Evolutionary conservation across 164 flowering plant species (phyloP), one percentile per base, ranked within the genome.

Genomic region (Vitis riparia): DNA sequence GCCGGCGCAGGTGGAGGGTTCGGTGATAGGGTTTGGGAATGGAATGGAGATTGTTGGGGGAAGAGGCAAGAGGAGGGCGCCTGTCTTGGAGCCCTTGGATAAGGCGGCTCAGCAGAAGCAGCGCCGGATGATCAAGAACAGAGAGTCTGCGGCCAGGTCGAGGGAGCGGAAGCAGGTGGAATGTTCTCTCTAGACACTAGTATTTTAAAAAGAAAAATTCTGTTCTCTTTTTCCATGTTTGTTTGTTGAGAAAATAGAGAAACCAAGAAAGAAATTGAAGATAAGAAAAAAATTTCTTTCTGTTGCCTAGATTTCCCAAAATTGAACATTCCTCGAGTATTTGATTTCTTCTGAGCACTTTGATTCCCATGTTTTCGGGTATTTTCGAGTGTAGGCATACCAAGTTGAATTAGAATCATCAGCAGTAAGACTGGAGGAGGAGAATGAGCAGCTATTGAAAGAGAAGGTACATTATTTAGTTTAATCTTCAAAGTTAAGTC

Each of bases 111-210:
- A 83, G 78, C 91, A 90, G 85, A 78, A 90, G 56, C 95, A 88
- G 78, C 73, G 84, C 78, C 80, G 95, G 81, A 88, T 88, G 95
- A 90, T 90, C 47, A 90, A 90, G 82, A 90, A 88, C 71, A 72
- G 95, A 59, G 95, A 90, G 75, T 86, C 90, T 15, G 95, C 95
- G 2, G 91, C 95, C 0, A 70, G 95, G 78, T 90, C 95, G 2
- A 77, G 95, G 71, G 95, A 90, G 67, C 75, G 95, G 68, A 90
- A 90, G 65, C 91, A 88, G 91, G 94, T 87, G 14, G 59, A 15
- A 62, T 50, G 50, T 15, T 53, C 29, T 17, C 44, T 32, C 44
- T 32, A 6, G 44, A 32, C 44, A 32, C 7, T 32, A 32, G 44
- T 32, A 32, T 32, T 32, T 32, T 32, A 32, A 32, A 32, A 32